phyloP scores from a whole-genome alignment of 2,329 filamentous ascomycete genomes.

The Didymella arachidicola region DNA sequence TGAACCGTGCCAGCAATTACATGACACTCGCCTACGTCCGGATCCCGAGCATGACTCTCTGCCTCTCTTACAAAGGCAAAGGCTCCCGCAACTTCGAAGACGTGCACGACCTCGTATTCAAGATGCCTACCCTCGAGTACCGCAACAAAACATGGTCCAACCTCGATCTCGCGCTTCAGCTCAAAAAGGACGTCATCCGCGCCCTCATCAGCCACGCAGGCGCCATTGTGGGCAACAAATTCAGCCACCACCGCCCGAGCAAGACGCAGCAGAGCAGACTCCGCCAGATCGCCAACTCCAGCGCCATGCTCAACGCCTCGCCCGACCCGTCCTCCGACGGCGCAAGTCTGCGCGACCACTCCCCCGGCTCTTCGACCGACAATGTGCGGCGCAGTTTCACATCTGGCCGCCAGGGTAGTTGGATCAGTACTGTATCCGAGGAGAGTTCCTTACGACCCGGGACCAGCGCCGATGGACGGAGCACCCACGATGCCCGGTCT shows the following conservation, averaged over 20 bases:
- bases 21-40: constrained; percentile 97
- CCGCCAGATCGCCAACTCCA: constrained; percentile 83
- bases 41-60: constrained; percentile 93
- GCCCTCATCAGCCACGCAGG: constrained; percentile 95
- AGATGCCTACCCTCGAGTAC: constrained; percentile 92
- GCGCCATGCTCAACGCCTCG: constrained; percentile 63
- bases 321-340: constrained; percentile 47
- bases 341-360: constrained; percentile 43
- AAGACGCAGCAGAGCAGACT: constrained; percentile 80
- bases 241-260: constrained; percentile 84
- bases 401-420: constrained; percentile 41
- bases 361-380: constrained; percentile 39
- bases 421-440: constrained; percentile 42
- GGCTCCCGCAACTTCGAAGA: constrained; percentile 96
- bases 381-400: constrained; percentile 42
- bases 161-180: constrained; percentile 85
- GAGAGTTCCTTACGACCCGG: constrained; percentile 35
- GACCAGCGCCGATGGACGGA: constrained; percentile 27
- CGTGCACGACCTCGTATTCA: constrained; percentile 96
- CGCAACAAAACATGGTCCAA: constrained; percentile 99
- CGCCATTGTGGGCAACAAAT: constrained; percentile 96
- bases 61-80: constrained; percentile 95
- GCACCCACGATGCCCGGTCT: constrained; percentile 19
- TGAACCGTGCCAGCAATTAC: constrained; percentile 91
- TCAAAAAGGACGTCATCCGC: constrained; percentile 94